A percentile compares a stretch with the other conserved stretches of the same genome.
These are phyloP conservation scores for Boletus reticulatus DNA, from an alignment of 768 basidiomycete species.

Conservation along the genomic window DNA sequence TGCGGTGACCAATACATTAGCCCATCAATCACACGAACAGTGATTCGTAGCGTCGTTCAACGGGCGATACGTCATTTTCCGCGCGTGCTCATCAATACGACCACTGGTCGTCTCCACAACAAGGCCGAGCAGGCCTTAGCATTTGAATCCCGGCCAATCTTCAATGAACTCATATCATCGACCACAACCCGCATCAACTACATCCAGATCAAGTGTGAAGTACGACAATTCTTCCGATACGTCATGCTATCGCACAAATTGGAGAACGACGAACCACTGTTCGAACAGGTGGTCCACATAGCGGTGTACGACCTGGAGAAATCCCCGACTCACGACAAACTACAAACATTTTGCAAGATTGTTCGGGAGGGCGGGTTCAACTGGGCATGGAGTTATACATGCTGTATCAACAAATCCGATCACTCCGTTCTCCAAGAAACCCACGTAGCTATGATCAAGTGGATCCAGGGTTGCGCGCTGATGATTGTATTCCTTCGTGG, in stretches of 20 bases:
- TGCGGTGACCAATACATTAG: not conserved
- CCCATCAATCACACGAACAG: not conserved
- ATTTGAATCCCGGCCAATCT: not conserved
- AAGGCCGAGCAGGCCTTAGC: not conserved
- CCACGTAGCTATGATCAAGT: not conserved
- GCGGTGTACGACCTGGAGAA: not conserved
- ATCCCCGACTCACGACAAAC: not conserved
- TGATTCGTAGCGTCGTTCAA: not conserved
- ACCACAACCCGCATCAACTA: not conserved
- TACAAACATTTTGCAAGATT: not conserved
- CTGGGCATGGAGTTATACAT: not conserved
- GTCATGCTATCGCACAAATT: not conserved
- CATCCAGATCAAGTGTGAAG: not conserved
- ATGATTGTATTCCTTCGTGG: not conserved
- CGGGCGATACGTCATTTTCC: not conserved
- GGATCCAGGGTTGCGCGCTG: not conserved
- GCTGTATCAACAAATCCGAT: not conserved
- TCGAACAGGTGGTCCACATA: not conserved
- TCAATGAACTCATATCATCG: not conserved
- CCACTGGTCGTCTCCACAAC: not conserved
- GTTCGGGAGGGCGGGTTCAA: not conserved
- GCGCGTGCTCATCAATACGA: not conserved
- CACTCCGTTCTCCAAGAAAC: not conserved
- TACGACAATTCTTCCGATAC: not conserved
- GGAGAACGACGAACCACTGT: not conserved